Evolutionary conservation across 2,329 filamentous ascomycete species (phyloP).

Genomic region (Colletotrichum siamense): DNA sequence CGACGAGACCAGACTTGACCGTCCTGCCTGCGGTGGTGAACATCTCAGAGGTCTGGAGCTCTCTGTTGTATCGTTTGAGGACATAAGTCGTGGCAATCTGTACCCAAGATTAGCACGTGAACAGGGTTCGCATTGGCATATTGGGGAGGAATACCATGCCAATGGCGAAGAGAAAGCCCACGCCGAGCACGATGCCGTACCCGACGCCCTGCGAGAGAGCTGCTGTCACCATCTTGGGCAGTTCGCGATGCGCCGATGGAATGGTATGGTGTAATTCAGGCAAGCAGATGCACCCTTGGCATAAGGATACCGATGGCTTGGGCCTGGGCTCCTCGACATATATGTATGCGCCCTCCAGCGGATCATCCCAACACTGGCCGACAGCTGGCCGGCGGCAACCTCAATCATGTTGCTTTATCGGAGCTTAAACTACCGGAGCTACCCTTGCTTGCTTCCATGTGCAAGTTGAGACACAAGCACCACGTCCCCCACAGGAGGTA

Average conservation of each 20-base stretch:
- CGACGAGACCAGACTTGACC: conserved; percentile 83
- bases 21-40: conserved; percentile 82
- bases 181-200: conserved; percentile 78
- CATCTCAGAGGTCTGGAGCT: conserved; percentile 86
- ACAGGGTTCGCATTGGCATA: background rate
- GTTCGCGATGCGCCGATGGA: background rate
- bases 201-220: conserved; percentile 68
- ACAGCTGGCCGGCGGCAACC: conserved; percentile 19
- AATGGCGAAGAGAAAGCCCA: conserved; percentile 77
- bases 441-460: background rate
- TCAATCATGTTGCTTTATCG: conserved; percentile 3
- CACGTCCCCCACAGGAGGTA: background rate
- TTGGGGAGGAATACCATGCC: conserved; percentile 56
- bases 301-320: background rate
- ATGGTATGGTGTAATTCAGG: background rate
- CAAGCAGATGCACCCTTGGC: background rate
- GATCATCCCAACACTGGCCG: background rate
- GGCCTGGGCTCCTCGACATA: conserved; percentile 4
- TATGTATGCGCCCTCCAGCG: background rate
- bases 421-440: conserved; percentile 11
- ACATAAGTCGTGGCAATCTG: conserved; percentile 72
- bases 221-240: conserved; percentile 25
- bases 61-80: conserved; percentile 64
- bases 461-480: background rate
- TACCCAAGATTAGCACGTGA: background rate